Base-by-base conservation (phyloP, 441 rosid genomes). In the Eruca vesicaria region DNA sequence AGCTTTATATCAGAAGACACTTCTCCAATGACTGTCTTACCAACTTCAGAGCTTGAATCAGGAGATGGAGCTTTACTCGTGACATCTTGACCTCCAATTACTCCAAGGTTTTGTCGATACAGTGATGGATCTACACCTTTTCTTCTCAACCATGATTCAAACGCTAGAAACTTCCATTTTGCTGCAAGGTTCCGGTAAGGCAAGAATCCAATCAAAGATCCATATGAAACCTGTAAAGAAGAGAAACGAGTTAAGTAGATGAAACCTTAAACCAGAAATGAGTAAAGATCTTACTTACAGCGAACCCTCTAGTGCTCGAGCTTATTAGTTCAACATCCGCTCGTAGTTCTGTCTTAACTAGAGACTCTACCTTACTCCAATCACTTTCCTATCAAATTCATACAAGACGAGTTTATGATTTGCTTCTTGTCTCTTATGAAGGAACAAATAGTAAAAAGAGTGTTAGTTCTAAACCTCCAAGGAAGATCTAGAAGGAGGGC, bases 91-190 rank as follows among this genome's bases (percentile, higher is more conserved):
- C 84, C 87, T 80, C 91, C 88, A 63, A 86, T 84, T 60, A 91
- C 86, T 68, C 92, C 92, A 75, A 87, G 81, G 75, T 81, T 85
- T 81, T 89, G 89, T 83, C 79, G 84, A 80, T 89, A 90, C 65
- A 66, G 53, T 20, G 92, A 86, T 79, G 97, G 99, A 64, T 92
- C 96, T 63, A 95, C 81, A 65, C 97, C 99, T 69, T 90, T 93
- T 82, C 79, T 86, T 75, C 89, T 83, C 86, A 93, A 74, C 99
- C 99, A 95, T 77, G 97, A 85, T 77, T 95, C 98, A 77, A 95
- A 91, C 33, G 96, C 95, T 53, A 90, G 78, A 80, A 91, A 95
- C 79, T 91, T 93, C 91, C 88, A 87, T 75, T 78, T 91, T 78
- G 91, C 82, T 67, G 84, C 84, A 41, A 95, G 96, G 81, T 90